A percentile compares a stretch with the other conserved stretches of the same genome.
Evolutionary conservation across 2,329 filamentous ascomycete species (phyloP).

Genomic region (Colletotrichum melonis): DNA sequence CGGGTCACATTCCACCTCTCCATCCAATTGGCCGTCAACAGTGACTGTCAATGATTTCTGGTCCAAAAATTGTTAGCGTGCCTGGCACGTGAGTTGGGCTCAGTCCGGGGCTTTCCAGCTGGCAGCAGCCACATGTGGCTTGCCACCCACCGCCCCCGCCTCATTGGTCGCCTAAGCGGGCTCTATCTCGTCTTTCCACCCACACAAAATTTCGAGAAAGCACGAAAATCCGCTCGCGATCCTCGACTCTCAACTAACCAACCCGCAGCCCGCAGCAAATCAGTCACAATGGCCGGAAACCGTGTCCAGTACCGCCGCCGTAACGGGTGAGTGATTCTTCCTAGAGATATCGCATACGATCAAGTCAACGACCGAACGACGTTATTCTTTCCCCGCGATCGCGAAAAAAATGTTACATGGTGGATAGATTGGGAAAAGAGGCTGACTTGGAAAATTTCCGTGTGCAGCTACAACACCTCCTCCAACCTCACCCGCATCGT

Average conservation of each 20-base stretch:
- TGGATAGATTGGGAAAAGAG: conserved; percentile 5
- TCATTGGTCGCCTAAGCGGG: conserved; percentile 53
- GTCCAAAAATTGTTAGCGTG: neutral
- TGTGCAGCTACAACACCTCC: conserved; percentile 90
- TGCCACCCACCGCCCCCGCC: neutral
- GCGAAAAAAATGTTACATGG: neutral
- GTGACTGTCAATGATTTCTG: neutral
- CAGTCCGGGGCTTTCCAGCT: neutral
- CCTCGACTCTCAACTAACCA: conserved; percentile 11
- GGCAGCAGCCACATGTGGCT: conserved; percentile 24
- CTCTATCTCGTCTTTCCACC: conserved; percentile 42
- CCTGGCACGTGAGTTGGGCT: conserved; percentile 22
- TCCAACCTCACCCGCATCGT: conserved; percentile 97
- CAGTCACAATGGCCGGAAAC: conserved; percentile 69
- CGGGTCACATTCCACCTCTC: neutral
- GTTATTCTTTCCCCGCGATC: neutral
- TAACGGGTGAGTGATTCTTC: conserved; percentile 74
- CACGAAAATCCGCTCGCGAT: conserved; percentile 15
- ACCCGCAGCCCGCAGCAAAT: conserved; percentile 49
- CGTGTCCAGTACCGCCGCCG: conserved; percentile 79
- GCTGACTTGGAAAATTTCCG: conserved; percentile 37
- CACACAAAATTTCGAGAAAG: conserved; percentile 30
- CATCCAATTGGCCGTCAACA: neutral
- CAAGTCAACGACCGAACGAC: conserved; percentile 11
- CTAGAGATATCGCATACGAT: neutral